Evolutionary conservation across 1,284 basidiomycete species (phyloP), one percentile per base, ranked within the genome.

Genomic region (Ceratobasidium sp.): DNA sequence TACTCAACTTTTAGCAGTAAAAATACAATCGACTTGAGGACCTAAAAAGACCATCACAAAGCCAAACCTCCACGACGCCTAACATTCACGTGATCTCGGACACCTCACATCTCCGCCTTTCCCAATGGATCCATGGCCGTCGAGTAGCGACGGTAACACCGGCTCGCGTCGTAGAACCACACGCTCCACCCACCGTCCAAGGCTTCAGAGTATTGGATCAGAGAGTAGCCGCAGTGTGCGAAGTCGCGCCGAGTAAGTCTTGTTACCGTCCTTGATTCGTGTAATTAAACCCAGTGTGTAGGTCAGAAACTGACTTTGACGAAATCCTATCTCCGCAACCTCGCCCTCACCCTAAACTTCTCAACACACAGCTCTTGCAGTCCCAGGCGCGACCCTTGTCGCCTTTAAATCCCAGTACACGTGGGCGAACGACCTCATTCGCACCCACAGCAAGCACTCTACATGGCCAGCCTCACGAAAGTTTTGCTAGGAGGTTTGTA

Each of bases 401-500:
- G 76, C 71, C 81, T 85, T 75, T 77, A 23, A 76, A 61, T 49
- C 77, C 69, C 35, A 69, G 45, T 20, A 61, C 45, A 35, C 76
- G 75, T 65, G 75, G 42, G 45, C 77, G 71, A 60, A 79, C 76
- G 76, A 69, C 73, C 58, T 81, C 78, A 65, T 74, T 74, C 53
- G 76, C 84, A 1, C 79, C 86, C 42, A 80, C 83, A 69, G 83
- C 84, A 13, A 64, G 77, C 42, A 54, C 81, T 82, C 10, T 85
- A 86, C 76, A 80, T 77, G 75, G 79, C 80, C 77, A 47, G 76
- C 80, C 87, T 68, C 82, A 84, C n/a, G 86, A 85, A 17, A 88
- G 86, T 51, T 81, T 89, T 82, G 91, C 87, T 6, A 86, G 87
- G 77, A 82, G 90, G 39, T 92, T 90, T 89, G 85, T 93, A 65